Evolutionary conservation across 2,329 filamentous ascomycete species (phyloP), one percentile per base, ranked within the genome.

Genomic region (Penicillium digitatum): DNA sequence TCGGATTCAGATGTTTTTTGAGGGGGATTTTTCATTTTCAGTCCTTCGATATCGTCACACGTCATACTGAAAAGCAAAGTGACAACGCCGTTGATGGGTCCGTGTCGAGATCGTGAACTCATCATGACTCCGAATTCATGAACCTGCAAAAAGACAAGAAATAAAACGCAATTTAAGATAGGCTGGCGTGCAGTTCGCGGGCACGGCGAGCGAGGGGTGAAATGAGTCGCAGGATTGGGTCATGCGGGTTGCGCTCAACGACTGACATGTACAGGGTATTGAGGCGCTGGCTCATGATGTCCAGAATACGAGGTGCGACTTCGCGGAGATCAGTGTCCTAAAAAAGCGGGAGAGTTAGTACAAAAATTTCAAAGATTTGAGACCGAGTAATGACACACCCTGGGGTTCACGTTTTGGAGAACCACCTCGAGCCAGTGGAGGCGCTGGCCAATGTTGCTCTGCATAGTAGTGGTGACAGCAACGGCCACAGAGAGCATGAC

Each of bases 401-500:
- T 72, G 14, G 79, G 73, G 64, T 86, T 76, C 49, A 86, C 78
- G 47, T 75, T 77, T 58, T 74, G 71, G 52, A 87, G 73, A 11
- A 83, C 81, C 48, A 77, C 74, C 47, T 80, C 77, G 26, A 87
- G 75, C 84, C 84, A 87, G 22, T 77, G 70, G 14, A 87, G 76
- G 54, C 84, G 81, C 66, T 82, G 75, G 32, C 72, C 65, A 26
- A 81, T 67, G 57, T 83, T 80, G 10, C 78, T 80, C 29, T 80
- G 74, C 54, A 86, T 72, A 42, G 78, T 77, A 3, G 80, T 78
- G 2, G 82, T 84, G 26, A 86, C 80, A n/a, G 84, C 83, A 22
- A 83, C 82, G 49, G 81, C 82, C 26, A 85, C 82, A 2, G 83
- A 85, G 39, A 87, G 77, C 24, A 79, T 76, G 34, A 86, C 78